Evolutionary conservation across 108 stramenopile genomes (phyloP), one percentile per base, ranked within the genome.

Genomic region (Cyclotella kingstonii): DNA sequence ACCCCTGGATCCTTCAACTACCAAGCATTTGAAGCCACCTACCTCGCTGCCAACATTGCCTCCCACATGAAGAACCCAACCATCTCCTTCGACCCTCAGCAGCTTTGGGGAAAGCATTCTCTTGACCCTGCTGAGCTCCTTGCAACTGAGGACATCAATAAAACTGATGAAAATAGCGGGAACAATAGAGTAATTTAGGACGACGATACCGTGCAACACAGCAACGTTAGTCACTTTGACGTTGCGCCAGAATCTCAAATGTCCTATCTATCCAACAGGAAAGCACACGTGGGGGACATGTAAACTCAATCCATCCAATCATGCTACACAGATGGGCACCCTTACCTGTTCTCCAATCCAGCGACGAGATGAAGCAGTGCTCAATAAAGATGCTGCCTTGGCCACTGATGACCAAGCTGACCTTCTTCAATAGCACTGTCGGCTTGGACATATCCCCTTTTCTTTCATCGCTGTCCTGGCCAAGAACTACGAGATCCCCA

Each of bases 231-330:
- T n/a, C n/a, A n/a, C n/a, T n/a, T n/a, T n/a, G n/a, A n/a, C n/a
- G n/a, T n/a, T n/a, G n/a, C n/a, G n/a, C n/a, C n/a, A n/a, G n/a
- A n/a, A 26, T 22, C 9, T 14, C 36, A 33, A n/a, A 17, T 62
- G 60, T 25, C 60, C 48, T 25, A 21, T 49, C 17, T 48, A 62
- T 62, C 60, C 60, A 33, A 38, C 35, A 36, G 36, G 46, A 23
- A 34, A 25, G 11, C 60, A 62, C 23, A 62, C 35, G 1, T 49
- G 60, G 60, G 47, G 60, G 36, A 36, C 48, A 23, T 62, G 60
- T 18, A 48, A 5, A 1, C 60, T 39, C 18, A 46, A 46, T 23
- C 46, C 25, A 4, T 6, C 15, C 17, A 62, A 49, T 25, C 30
- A 62, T 33, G 7, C 39, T 12, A 23, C 54, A 55, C 19, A 40